phyloP scores from a whole-genome alignment of 2,329 filamentous ascomycete genomes.

The Ampelomyces quisqualis region DNA sequence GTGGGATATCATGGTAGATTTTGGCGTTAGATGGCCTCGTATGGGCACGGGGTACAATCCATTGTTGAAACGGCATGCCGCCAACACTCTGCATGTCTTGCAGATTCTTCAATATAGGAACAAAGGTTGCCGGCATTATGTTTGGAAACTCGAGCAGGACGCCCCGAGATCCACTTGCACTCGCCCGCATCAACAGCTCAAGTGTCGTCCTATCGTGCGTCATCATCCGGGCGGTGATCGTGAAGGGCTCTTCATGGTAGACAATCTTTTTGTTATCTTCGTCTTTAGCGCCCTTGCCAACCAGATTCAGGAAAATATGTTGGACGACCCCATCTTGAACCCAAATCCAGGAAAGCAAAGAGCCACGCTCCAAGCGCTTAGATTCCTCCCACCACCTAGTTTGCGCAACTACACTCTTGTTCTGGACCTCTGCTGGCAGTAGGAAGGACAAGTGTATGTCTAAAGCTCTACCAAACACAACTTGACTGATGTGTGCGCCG shows the following conservation, averaged over 20 bases:
- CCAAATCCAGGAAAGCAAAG: slow-evolving; percentile 32
- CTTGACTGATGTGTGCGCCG: slow-evolving; percentile 17
- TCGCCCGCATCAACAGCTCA: slow-evolving; percentile 14
- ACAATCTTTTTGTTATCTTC: slow-evolving; percentile 12
- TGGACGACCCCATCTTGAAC: slow-evolving; percentile 13
- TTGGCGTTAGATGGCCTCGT: not conserved
- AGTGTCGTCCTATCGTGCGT: slow-evolving; percentile 17
- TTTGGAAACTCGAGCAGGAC: slow-evolving; percentile 32
- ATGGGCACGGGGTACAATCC: slow-evolving; percentile 25
- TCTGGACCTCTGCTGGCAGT: slow-evolving; percentile 18
- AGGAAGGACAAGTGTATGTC: slow-evolving; percentile 25
- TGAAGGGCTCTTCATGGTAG: slow-evolving; percentile 12
- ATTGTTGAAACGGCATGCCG: slow-evolving; percentile 30
- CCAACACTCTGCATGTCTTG: slow-evolving; percentile 28
- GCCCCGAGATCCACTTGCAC: slow-evolving; percentile 10
- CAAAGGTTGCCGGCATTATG: slow-evolving; percentile 34
- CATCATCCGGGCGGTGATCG: slow-evolving; percentile 11
- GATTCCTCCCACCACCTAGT: slow-evolving; percentile 35
- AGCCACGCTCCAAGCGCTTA: slow-evolving; percentile 23
- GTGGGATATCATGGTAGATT: slow-evolving; percentile 19
- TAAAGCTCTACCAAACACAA: slow-evolving; percentile 22
- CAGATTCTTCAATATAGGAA: slow-evolving; percentile 29
- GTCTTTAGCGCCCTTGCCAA: slow-evolving; percentile 9
- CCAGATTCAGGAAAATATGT: slow-evolving; percentile 32
- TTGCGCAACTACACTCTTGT: slow-evolving; percentile 11